These are phyloP conservation scores for Wickerhamiella brachini DNA, from an alignment of 805 yeast species.

Conservation along the genomic window DNA sequence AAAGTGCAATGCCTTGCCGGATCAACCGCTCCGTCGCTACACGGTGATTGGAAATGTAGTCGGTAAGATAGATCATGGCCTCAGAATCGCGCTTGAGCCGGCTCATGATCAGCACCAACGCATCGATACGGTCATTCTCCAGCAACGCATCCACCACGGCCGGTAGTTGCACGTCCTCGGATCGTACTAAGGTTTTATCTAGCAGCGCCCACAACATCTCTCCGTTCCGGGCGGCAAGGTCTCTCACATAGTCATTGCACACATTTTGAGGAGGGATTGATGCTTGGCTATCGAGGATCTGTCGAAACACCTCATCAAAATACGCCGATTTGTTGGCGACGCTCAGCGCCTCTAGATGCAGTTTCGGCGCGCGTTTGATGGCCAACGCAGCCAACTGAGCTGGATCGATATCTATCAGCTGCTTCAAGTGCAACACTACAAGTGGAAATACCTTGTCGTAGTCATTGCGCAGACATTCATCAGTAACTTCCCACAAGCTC, in stretches of 20 bases:
- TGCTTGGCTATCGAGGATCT: background rate
- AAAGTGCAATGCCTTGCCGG: conserved; percentile 13
- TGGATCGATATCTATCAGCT: conserved; percentile 1
- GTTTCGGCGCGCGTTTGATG: background rate
- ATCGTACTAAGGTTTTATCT: conserved; percentile 18
- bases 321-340: conserved; percentile 1
- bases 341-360: background rate
- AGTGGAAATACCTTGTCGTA: background rate
- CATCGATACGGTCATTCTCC: conserved; percentile 16
- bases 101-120: conserved; percentile 17
- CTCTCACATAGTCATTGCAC: conserved; percentile 6
- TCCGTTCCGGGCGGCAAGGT: conserved; percentile 4
- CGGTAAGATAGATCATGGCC: conserved; percentile 19
- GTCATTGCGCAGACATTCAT: conserved; percentile 2
- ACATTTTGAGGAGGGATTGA: conserved; percentile 6
- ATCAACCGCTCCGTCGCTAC: conserved; percentile 4
- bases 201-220: conserved; percentile 14
- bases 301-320: conserved; percentile 2
- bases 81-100: conserved; percentile 17
- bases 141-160: conserved; percentile 19
- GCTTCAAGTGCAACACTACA: conserved; percentile 1
- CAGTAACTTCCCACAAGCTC: conserved; percentile 5
- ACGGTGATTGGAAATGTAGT: conserved; percentile 14
- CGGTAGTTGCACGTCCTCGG: conserved; percentile 20
- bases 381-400: conserved; percentile 1